phyloP scores from a whole-genome alignment of 2,329 filamentous ascomycete genomes.

The Talaromyces sp. region DNA sequence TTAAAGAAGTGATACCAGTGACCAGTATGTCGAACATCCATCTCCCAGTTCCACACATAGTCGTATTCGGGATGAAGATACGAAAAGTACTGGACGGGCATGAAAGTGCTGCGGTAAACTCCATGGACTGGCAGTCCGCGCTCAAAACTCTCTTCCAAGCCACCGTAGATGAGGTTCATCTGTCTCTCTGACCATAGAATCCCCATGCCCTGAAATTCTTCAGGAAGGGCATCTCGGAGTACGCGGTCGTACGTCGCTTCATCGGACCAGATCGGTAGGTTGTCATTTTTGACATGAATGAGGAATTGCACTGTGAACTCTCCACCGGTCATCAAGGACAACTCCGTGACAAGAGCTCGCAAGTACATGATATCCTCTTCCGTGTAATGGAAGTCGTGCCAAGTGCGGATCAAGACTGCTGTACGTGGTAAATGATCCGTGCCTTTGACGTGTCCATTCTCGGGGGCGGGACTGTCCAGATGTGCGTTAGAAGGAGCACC shows the following conservation, averaged over 20 bases:
- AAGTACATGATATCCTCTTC: constrained; percentile 74
- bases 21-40: constrained; percentile 73
- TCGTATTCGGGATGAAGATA: constrained; percentile 75
- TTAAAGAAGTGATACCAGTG: constrained; percentile 78
- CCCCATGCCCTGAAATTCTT: constrained; percentile 82
- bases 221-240: constrained; percentile 66
- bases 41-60: constrained; percentile 84
- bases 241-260: constrained; percentile 67
- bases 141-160: constrained; percentile 72
- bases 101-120: constrained; percentile 86
- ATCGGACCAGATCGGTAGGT: constrained; percentile 77
- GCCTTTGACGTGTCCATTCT: constrained; percentile 23
- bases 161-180: constrained; percentile 86
- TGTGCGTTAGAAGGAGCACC: constrained; percentile 24
- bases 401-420: constrained; percentile 75
- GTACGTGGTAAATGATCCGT: constrained; percentile 52
- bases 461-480: constrained; percentile 19
- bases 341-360: constrained; percentile 73
- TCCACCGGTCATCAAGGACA: constrained; percentile 71
- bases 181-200: constrained; percentile 93
- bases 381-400: constrained; percentile 74
- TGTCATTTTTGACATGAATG: constrained; percentile 76
- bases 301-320: constrained; percentile 82
- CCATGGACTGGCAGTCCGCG: constrained; percentile 77
- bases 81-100: constrained; percentile 93